phyloP scores from a whole-genome alignment of 331 rosid species.

The Quercus phellos region DNA sequence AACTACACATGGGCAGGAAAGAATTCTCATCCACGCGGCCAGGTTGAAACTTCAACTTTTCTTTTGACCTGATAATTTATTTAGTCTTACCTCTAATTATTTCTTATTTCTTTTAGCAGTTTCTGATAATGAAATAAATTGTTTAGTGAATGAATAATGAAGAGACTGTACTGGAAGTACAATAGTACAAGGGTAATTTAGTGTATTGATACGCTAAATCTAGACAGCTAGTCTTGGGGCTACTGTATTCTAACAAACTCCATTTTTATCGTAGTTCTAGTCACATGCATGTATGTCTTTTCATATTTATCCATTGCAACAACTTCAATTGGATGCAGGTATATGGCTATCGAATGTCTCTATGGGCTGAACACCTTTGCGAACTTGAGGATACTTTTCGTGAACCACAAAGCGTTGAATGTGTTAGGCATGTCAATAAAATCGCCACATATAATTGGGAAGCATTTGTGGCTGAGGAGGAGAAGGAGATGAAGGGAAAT shows the following conservation, averaged over 20 bases:
- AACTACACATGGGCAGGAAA: slow-evolving; percentile 43
- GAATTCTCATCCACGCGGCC: slow-evolving; percentile 55
- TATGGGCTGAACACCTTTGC: slow-evolving; percentile 68
- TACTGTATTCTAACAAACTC: too few relatives aligned
- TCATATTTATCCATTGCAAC: background rate
- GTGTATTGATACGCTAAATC: too few relatives aligned
- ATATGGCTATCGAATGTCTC: slow-evolving; percentile 66
- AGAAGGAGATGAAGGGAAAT: slow-evolving; percentile 28
- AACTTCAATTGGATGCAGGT: slow-evolving; percentile 31
- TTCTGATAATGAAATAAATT: too few relatives aligned
- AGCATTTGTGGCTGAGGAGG: slow-evolving; percentile 30
- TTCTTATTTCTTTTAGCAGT: too few relatives aligned
- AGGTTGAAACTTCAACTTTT: slow-evolving; percentile 35
- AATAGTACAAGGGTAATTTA: too few relatives aligned
- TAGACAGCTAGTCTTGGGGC: too few relatives aligned
- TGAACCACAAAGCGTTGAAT: slow-evolving; percentile 47
- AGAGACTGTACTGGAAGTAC: too few relatives aligned
- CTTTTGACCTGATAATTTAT: background rate
- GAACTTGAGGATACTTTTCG: slow-evolving; percentile 28
- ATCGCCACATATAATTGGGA: slow-evolving; percentile 41
- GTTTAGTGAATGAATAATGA: too few relatives aligned
- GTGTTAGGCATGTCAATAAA: slow-evolving; percentile 32
- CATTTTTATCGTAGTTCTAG: too few relatives aligned
- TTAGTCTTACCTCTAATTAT: too few relatives aligned
- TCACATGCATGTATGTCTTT: too few relatives aligned